phyloP scores from a whole-genome alignment of 352 stramenopile genomes.

The Pythium aquatile region DNA sequence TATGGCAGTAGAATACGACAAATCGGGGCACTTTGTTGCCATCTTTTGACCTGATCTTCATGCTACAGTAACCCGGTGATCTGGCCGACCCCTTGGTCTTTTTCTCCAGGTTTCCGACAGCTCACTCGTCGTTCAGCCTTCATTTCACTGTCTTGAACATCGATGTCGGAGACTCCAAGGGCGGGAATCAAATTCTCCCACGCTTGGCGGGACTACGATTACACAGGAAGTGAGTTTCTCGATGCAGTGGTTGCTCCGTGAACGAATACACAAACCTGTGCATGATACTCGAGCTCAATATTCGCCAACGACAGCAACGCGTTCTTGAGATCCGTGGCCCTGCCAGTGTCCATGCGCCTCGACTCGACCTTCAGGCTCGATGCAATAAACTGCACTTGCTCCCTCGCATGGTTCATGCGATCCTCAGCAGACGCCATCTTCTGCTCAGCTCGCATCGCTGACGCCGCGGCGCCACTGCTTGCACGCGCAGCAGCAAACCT shows the following conservation, averaged over 20 bases:
- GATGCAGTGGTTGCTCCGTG: background rate
- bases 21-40: background rate
- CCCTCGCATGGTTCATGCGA: conserved; percentile 82
- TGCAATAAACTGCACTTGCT: conserved; percentile 88
- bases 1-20: background rate
- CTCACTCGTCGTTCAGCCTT: conserved; percentile 47
- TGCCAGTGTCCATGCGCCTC: conserved; percentile 79
- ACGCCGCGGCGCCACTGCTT: conserved; percentile 81
- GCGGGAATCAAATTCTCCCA: conserved; percentile 73
- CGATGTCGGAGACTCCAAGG: conserved; percentile 54
- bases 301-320: conserved; percentile 73
- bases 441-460: conserved; percentile 84
- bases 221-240: background rate
- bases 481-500: conserved; percentile 79
- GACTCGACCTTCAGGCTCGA: conserved; percentile 85
- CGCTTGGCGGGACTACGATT: conserved; percentile 51
- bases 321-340: conserved; percentile 75
- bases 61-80: conserved; percentile 69
- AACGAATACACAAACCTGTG: conserved; percentile 42
- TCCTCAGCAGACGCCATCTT: conserved; percentile 88
- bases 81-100: conserved; percentile 47
- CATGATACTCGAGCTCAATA: conserved; percentile 80
- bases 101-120: conserved; percentile 73
- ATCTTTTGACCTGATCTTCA: background rate
- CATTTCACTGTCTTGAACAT: conserved; percentile 56